Percentiles rank a stretch among this genome's conserved stretches.
Evolutionary conservation across 768 basidiomycete species (phyloP).

Genomic region (Mycena haematopus): DNA sequence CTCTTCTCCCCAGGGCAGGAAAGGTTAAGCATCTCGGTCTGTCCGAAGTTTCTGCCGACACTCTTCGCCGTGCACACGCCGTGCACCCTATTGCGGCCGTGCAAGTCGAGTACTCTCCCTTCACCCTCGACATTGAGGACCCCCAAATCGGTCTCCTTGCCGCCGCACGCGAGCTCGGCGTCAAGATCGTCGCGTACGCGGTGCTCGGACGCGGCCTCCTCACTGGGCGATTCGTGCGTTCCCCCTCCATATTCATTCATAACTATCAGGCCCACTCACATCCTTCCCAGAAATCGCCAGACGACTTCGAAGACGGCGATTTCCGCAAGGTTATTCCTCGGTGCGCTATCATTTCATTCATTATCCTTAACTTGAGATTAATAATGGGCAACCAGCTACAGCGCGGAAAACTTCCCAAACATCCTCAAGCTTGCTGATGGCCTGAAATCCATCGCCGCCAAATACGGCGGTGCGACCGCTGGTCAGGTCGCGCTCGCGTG

Average conservation of each 20-base stretch:
- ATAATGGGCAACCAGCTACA: not conserved
- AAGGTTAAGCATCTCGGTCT: not conserved
- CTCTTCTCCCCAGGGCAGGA: not conserved
- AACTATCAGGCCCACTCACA: not conserved
- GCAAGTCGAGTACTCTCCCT: not conserved
- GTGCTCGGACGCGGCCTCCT: constrained; percentile 47
- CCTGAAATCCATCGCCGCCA: not conserved
- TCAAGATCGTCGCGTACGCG: constrained; percentile 44
- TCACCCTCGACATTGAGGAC: constrained; percentile 32
- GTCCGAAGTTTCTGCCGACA: not conserved
- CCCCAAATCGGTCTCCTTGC: constrained; percentile 34
- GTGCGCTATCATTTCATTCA: not conserved
- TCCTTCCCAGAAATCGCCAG: not conserved
- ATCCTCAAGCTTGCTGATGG: not conserved
- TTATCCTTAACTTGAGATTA: not conserved
- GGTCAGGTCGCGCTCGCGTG: not conserved
- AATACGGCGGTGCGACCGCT: not conserved
- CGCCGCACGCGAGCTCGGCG: constrained; percentile 41
- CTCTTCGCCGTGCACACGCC: not conserved
- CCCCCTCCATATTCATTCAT: not conserved
- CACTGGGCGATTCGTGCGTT: constrained; percentile 43
- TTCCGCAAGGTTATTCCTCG: not conserved
- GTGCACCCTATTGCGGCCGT: not conserved
- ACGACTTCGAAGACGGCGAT: not conserved
- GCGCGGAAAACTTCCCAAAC: not conserved